Evolutionary conservation across 192 early-diverging fungal species (phyloP).

Genomic region (Rhizophagus prolifer): DNA sequence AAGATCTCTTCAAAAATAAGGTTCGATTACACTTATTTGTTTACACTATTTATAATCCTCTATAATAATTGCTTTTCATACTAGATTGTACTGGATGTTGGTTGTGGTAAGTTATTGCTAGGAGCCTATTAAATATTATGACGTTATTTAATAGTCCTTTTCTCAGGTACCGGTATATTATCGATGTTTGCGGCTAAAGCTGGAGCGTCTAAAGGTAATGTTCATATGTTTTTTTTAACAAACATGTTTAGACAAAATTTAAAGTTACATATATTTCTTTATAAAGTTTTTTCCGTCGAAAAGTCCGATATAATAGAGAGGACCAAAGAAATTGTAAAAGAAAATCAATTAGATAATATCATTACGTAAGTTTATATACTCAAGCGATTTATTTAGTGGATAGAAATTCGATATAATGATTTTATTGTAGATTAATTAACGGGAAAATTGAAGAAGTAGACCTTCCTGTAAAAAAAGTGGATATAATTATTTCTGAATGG

Average conservation of each 20-base stretch:
- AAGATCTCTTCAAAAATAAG: constrained; percentile 95
- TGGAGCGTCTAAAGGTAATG: constrained; percentile 59
- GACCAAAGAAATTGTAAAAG: constrained; percentile 89
- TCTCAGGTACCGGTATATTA: constrained; percentile 81
- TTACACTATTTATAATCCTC: constrained; percentile 50
- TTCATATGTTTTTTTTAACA: background rate
- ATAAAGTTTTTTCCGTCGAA: constrained; percentile 56
- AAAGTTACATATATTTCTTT: background rate
- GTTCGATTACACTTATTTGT: constrained; percentile 61
- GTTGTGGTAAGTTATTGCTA: constrained; percentile 68
- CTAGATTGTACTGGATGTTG: constrained; percentile 93
- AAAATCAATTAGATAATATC: constrained; percentile 88
- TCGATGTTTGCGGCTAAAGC: constrained; percentile 99
- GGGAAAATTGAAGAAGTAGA: constrained; percentile 98
- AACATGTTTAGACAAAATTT: background rate
- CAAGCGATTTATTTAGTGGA: too few relatives aligned
- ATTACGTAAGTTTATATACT: constrained; percentile 51
- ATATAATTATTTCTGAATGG: constrained; percentile 99
- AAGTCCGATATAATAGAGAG: constrained; percentile 98
- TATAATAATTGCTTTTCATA: background rate
- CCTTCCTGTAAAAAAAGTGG: constrained; percentile 92
- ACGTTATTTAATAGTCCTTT: background rate
- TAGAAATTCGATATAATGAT: background rate
- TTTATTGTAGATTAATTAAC: constrained; percentile 61
- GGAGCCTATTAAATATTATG: background rate